These are phyloP conservation scores for Botrytis medusae DNA, from an alignment of 2,329 filamentous ascomycete genomes.

Conservation along the genomic window DNA sequence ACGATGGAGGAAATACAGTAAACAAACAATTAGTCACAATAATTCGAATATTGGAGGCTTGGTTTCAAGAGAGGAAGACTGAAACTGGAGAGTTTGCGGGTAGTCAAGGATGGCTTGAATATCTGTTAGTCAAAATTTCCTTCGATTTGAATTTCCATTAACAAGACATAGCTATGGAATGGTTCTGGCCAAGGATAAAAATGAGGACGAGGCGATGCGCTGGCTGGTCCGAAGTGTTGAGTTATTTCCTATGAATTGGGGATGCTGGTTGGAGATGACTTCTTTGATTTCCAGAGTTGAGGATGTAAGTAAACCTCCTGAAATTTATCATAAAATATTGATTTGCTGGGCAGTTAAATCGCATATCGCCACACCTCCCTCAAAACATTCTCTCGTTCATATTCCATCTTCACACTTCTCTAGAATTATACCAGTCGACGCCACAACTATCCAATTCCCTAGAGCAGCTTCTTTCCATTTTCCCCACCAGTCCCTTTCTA, in stretches of 20 bases:
- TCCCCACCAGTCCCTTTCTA: conserved; percentile 84
- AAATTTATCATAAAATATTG: conserved; percentile 30
- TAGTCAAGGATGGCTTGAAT: conserved; percentile 92
- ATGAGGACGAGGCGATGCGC: conserved; percentile 78
- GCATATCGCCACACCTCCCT: conserved; percentile 70
- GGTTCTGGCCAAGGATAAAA: conserved; percentile 86
- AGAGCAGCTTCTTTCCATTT: conserved; percentile 76
- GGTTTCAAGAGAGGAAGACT: conserved; percentile 67
- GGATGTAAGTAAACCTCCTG: conserved; percentile 58
- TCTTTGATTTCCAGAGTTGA: conserved; percentile 76
- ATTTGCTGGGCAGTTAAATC: conserved; percentile 59
- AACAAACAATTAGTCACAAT: conserved; percentile 84
- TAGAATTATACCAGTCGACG: conserved; percentile 87
- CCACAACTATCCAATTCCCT: conserved; percentile 72
- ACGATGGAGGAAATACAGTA: conserved; percentile 77
- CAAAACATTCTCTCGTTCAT: conserved; percentile 92
- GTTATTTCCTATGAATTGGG: conserved; percentile 93
- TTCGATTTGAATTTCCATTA: conserved; percentile 23
- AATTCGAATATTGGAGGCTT: conserved; percentile 72
- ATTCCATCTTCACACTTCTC: conserved; percentile 86
- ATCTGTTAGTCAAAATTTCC: conserved; percentile 52
- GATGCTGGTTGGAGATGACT: conserved; percentile 91
- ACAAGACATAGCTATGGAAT: conserved; percentile 68
- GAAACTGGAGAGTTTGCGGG: conserved; percentile 58
- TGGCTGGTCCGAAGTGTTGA: conserved; percentile 89